Conservation (phyloP, 1,284 basidiomycete species). For the Ceratobasidium papillatum region DNA sequence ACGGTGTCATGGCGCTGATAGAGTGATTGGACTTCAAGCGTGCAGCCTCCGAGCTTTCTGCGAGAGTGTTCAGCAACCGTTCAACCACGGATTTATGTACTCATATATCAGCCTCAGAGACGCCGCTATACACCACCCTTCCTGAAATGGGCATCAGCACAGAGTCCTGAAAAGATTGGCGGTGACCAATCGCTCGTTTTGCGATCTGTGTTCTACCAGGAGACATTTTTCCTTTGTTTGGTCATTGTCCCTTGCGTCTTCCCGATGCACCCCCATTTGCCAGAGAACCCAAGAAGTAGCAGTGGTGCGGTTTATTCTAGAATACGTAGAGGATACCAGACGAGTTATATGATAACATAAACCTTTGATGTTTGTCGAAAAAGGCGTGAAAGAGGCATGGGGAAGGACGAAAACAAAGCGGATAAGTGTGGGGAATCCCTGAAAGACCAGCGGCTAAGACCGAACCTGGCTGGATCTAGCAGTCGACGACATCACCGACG, state of each 20-base stretch:
- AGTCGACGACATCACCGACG: conserved; percentile 26
- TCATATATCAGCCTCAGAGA: not conserved
- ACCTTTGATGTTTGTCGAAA: not conserved
- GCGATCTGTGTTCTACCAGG: not conserved
- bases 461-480: conserved; percentile 39
- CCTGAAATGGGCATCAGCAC: conserved; percentile 3
- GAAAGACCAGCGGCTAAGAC: conserved; percentile 49
- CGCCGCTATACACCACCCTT: too few relatives aligned
- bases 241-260: conserved; percentile 12
- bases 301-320: not conserved
- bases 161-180: conserved; percentile 21
- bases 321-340: not conserved
- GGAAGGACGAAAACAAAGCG: not conserved
- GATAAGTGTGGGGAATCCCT: not conserved
- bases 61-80: not conserved
- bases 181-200: conserved; percentile 25
- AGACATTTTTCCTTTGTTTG: conserved; percentile 1
- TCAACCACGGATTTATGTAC: too few relatives aligned
- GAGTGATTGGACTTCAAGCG: not conserved
- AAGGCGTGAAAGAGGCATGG: not conserved
- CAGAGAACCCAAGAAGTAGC: not conserved
- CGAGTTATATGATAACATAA: not conserved
- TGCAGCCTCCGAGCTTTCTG: conserved; percentile 6
- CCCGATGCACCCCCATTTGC: conserved; percentile 9
- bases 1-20: not conserved